A percentile compares a stretch with the other conserved stretches of the same genome.
phyloP scores from a whole-genome alignment of 179 eudicot genomes.

The Drosera spatulata region DNA sequence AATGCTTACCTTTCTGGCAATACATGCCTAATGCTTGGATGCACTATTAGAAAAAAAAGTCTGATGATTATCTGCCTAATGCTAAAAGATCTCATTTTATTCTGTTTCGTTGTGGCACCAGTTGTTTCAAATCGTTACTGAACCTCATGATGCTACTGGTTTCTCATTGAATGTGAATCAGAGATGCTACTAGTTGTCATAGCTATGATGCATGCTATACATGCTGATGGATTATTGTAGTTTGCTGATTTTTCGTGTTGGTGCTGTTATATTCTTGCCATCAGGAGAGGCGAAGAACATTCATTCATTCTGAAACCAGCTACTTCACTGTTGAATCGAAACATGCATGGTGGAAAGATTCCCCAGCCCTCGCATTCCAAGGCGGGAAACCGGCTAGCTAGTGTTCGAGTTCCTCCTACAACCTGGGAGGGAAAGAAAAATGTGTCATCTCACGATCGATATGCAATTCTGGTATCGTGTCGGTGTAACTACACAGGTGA shows the following conservation, averaged over 20 bases:
- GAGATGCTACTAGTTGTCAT: too few species aligned
- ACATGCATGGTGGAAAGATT: slow-evolving; percentile 23
- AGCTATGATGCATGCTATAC: too few species aligned
- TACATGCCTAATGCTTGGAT: too few species aligned
- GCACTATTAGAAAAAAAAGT: too few species aligned
- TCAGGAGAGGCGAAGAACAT: slow-evolving; percentile 99
- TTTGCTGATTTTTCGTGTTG: slow-evolving; percentile 2
- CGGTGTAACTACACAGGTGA: slow-evolving; percentile 87
- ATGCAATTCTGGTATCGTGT: slow-evolving; percentile 85
- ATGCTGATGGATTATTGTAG: neutral
- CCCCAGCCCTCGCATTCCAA: slow-evolving; percentile 19
- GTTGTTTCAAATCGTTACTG: too few species aligned
- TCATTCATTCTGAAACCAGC: slow-evolving; percentile 94
- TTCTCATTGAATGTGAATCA: too few species aligned
- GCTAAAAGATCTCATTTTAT: slow-evolving; percentile 1
- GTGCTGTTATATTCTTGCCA: slow-evolving; percentile 7
- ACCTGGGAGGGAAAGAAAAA: slow-evolving; percentile 26
- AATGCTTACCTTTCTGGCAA: too few species aligned
- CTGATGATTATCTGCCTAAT: too few species aligned
- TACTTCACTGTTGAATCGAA: slow-evolving; percentile 42
- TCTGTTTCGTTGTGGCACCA: slow-evolving; percentile 4
- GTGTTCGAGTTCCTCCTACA: slow-evolving; percentile 25
- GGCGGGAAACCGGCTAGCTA: slow-evolving; percentile 35
- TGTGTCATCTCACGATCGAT: slow-evolving; percentile 45
- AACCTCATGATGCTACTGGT: too few species aligned